Evolutionary conservation across 2,329 filamentous ascomycete genomes (phyloP), one percentile per base, ranked within the genome.

Genomic region (Didymella exigua): DNA sequence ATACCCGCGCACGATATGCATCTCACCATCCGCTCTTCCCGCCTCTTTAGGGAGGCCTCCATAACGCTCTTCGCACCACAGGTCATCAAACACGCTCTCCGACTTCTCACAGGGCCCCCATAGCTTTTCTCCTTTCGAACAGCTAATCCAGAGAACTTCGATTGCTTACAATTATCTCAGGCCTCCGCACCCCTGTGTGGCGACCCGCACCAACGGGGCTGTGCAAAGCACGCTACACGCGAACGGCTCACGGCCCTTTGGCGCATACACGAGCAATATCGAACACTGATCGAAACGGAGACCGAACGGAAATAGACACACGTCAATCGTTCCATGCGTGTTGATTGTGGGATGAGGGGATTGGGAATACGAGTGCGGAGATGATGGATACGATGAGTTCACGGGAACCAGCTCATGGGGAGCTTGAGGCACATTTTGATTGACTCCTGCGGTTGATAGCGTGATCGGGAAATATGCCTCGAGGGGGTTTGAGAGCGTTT

Each of bases 251-350:
- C 40, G n/a, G 10, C 18, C 26, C 18, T 27, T 36, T 42, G 26
- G 47, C 47, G 37, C 37, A 36, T 42, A 42, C 31, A 49, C 47
- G 47, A 36, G 29, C 16, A 9, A 5, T 29, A 42, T 36, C 37
- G 29, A 36, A 18, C 19, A 16, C 19, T 13, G 21, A 24, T 5
- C 10, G 9, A 9, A 24, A 23, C 21, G 5, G 19, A 13, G 11
- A 3, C n/a, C 46, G n/a, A 18, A 3, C 37, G 21, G 16, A 26
- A 42, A 42, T 36, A 49, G 38, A 42, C 11, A 5, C 6, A n/a
- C 31, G 3, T 29, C 11, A 6, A 23, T 7, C n/a, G 18, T 13
- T 13, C n/a, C 1, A 7, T 27, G 38, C 38, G 14, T 19, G 5
- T 6, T 23, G 8, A 10, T 9, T 18, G 23, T 16, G 37, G 10